Conservation (phyloP, 306 rosid species). For the Gleditsia sinensis region DNA sequence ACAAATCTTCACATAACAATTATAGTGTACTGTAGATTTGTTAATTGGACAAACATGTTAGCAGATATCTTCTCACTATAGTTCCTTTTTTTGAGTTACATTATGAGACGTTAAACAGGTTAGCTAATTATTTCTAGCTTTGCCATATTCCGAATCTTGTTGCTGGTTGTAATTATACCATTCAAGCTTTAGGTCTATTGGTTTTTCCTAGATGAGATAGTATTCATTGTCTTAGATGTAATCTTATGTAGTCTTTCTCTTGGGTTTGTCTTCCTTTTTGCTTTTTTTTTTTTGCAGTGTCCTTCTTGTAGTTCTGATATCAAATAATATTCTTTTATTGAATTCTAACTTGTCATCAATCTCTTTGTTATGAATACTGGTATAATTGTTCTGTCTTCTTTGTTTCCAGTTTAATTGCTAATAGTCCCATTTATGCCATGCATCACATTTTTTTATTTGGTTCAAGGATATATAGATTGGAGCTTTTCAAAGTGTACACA, state of each 20-base stretch:
- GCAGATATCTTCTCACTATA: constrained; percentile 75
- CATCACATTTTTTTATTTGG: not conserved
- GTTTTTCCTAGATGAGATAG: constrained; percentile 19
- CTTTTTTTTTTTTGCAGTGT: not conserved
- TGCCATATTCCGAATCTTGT: not conserved
- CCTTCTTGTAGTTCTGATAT: not conserved
- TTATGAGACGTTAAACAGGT: constrained; percentile 94
- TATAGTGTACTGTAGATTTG: no score
- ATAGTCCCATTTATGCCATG: not conserved
- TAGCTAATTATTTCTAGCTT: constrained; percentile 27
- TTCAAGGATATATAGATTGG: not conserved
- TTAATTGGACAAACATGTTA: no score
- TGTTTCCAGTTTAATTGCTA: not conserved
- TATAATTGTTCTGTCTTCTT: not conserved
- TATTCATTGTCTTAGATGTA: constrained; percentile 58
- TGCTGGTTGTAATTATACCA: not conserved
- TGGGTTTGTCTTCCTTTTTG: constrained; percentile 1
- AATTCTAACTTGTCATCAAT: not conserved
- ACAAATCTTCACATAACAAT: no score
- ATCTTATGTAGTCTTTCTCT: constrained; percentile 59
- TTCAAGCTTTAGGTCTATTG: not conserved
- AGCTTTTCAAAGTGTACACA: not conserved
- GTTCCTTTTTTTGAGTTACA: constrained; percentile 91
- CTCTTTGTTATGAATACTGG: not conserved
- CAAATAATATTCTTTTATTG: constrained; percentile 16